Conservation (phyloP, 345 rosid species). For the Abelmoschus esculentus region DNA sequence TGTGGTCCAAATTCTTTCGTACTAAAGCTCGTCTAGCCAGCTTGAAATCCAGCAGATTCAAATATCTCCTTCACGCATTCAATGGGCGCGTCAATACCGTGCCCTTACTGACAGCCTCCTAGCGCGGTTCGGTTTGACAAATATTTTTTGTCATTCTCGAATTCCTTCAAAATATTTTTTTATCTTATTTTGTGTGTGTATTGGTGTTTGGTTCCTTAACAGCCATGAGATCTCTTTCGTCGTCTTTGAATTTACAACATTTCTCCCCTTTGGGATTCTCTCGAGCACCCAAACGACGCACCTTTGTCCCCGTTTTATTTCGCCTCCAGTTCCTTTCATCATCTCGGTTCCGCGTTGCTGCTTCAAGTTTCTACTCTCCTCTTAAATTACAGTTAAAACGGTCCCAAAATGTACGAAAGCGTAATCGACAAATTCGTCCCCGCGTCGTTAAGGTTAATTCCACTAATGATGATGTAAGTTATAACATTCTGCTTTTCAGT, state of each 20-base stretch:
- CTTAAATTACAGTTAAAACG: constrained; percentile 4
- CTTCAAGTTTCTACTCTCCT: neutral
- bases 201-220: neutral
- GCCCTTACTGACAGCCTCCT: neutral
- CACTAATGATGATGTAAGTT: constrained; percentile 38
- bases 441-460: neutral
- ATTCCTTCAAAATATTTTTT: neutral
- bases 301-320: neutral
- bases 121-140: constrained; percentile 4
- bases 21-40: neutral
- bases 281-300: neutral
- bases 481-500: neutral
- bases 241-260: constrained; percentile 7
- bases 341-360: constrained; percentile 8
- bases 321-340: neutral
- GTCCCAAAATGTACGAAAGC: constrained; percentile 17
- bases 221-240: constrained; percentile 33
- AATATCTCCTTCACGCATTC: neutral
- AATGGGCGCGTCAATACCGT: too few species aligned
- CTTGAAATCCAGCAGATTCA: neutral
- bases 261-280: neutral
- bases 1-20: neutral
- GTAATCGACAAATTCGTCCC: constrained; percentile 15
- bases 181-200: neutral
- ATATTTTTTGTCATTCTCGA: neutral